Evolutionary conservation across 2,329 filamentous ascomycete species (phyloP).

Genomic region (Phaeoacremonium minimum): DNA sequence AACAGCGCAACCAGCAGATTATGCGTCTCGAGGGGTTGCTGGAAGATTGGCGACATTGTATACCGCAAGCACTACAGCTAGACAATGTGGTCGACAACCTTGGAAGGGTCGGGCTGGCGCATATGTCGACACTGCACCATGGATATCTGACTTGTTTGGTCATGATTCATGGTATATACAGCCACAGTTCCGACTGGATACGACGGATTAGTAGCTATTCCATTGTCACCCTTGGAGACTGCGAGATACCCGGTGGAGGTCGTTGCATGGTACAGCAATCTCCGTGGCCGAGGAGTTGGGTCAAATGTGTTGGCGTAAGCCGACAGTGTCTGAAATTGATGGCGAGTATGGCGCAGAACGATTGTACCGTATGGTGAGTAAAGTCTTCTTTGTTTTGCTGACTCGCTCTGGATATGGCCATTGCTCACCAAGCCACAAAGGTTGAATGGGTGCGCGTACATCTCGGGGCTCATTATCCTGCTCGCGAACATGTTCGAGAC

Average conservation of each 20-base stretch:
- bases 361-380: constrained; percentile 25
- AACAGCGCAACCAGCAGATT: constrained; percentile 23
- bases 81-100: constrained; percentile 24
- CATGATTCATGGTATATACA: constrained; percentile 32
- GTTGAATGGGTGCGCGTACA: constrained; percentile 18
- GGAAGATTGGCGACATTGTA: constrained; percentile 27
- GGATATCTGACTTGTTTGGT: constrained; percentile 28
- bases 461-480: constrained; percentile 26
- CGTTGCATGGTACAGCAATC: constrained; percentile 5
- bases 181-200: constrained; percentile 30
- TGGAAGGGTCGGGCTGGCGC: constrained; percentile 19
- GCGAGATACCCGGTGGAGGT: constrained; percentile 9
- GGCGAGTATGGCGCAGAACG: constrained; percentile 19
- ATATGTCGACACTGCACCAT: constrained; percentile 32
- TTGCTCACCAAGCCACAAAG: too few relatives aligned
- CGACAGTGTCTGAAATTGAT: constrained; percentile 27
- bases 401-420: too few relatives aligned
- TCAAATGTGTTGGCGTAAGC: constrained; percentile 24
- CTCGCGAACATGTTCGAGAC: constrained; percentile 25
- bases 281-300: constrained; percentile 23
- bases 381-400: too few relatives aligned
- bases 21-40: constrained; percentile 23
- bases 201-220: constrained; percentile 22
- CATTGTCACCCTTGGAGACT: constrained; percentile 15
- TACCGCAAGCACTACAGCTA: constrained; percentile 26